Base-by-base conservation (phyloP, 2,329 filamentous ascomycete genomes). In the Paraconiothyrium sp. region DNA sequence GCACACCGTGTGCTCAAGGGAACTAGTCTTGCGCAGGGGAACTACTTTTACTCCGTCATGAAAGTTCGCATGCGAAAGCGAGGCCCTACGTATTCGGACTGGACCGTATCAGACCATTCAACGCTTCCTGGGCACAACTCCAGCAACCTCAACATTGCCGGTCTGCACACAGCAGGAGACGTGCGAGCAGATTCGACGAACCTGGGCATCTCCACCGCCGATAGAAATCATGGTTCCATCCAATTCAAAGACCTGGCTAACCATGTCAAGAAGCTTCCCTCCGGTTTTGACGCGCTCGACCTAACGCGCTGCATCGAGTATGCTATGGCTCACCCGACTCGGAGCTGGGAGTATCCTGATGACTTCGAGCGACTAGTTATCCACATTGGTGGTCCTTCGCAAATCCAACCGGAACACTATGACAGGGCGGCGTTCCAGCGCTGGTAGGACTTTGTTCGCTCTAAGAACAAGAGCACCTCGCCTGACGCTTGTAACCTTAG, bases 251-350 rank as follows among this genome's bases (percentile, higher is more conserved):
- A 56, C n/a, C 50, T 66, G 2, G 61, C 54, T 2, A 14, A 48
- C 1, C 22, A 58, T 24, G 59, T 66, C 22, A 48, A 54, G 20
- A 48, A 56, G 24, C 22, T 49, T 11, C 64, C 64, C 22, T 46
- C 35, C 5, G 57, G 56, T 8, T 16, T 30, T 14, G 62, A 67
- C 35, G 64, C 62, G 10, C 57, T 67, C 13, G 64, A 67, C 47
- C 57, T 67, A 24, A 67, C 62, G 0, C 59, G 62, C 35, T 61
- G 58, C 22, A 47, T 67, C 4, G 11, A 34, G 8, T 57, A 65
- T 41, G 52, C 52, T 13, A 5, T 39, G 32, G 37, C 50, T 16
- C 59, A 67, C 41, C 57, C 43, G 2, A 22, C 61, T 8, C 59
- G 62, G 37, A n/a, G 27, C 6, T 65, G 57, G 57, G 7, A 44